Evolutionary conservation across 345 rosid genomes (phyloP).

Genomic region (Rhizophora mangle): DNA sequence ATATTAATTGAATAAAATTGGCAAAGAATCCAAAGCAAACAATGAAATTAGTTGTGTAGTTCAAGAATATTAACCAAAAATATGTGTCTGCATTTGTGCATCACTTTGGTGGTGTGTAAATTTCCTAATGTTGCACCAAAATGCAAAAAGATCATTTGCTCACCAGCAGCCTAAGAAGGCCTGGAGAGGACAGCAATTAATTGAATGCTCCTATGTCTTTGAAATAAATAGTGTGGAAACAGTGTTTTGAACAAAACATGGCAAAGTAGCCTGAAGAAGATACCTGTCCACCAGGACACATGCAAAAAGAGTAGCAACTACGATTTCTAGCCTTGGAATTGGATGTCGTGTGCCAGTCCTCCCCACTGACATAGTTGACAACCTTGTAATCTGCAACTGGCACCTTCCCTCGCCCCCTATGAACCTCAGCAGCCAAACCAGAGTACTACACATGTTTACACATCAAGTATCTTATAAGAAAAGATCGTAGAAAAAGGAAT

Average conservation of each 20-base stretch:
- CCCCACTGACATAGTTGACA: conserved; percentile 49
- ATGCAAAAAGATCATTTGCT: no score
- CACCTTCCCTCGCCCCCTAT: conserved; percentile 79
- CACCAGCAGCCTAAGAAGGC: no score
- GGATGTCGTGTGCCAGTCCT: conserved; percentile 30
- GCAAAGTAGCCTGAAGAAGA: neutral
- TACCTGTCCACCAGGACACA: conserved; percentile 99
- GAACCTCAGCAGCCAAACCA: conserved; percentile 59
- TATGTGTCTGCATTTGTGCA: no score
- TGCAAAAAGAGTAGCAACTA: conserved; percentile 97
- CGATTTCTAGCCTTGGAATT: conserved; percentile 32
- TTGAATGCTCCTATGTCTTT: no score
- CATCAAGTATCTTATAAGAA: neutral
- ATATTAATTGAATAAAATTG: neutral
- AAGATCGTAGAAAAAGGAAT: neutral
- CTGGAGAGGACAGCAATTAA: no score
- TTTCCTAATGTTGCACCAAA: no score
- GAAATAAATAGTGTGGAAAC: no score
- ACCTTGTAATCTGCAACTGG: conserved; percentile 96
- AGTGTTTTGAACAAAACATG: no score
- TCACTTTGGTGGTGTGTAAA: no score
- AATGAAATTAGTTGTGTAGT: no score
- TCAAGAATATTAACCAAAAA: no score
- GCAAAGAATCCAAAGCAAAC: neutral
- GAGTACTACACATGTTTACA: conserved; percentile 54